Evolutionary conservation across 495 filamentous ascomycete genomes (phyloP).

Genomic region (Hyaloscypha bicolor): DNA sequence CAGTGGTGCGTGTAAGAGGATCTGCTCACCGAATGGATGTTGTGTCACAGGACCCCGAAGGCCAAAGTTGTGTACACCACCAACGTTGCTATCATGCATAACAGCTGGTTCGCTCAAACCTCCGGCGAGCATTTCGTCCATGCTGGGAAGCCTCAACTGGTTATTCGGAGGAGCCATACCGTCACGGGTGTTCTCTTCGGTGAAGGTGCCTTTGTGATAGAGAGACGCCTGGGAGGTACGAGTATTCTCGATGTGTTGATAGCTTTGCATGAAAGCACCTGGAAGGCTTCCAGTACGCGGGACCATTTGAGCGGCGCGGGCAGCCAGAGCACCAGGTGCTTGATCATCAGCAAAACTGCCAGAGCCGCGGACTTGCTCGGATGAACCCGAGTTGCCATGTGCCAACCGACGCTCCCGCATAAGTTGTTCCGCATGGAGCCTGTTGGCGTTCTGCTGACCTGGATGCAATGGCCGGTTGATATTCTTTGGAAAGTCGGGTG

Average conservation of each 20-base stretch:
- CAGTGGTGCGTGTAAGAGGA: not conserved
- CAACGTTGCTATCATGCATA: no score
- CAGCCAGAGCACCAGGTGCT: not conserved
- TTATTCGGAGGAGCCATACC: not conserved
- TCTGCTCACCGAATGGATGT: not conserved
- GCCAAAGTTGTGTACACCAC: no score
- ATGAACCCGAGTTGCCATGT: not conserved
- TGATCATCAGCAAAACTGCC: not conserved
- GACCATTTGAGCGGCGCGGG: not conserved
- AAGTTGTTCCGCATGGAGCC: not conserved
- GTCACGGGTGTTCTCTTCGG: no score
- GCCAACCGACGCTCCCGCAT: not conserved
- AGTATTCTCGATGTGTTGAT: not conserved
- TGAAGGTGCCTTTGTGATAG: not conserved
- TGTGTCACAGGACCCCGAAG: no score
- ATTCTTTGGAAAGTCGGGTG: not conserved
- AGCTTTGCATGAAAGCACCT: not conserved
- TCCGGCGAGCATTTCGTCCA: not conserved
- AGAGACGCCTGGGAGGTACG: not conserved
- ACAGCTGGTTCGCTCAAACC: no score
- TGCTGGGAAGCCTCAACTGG: not conserved
- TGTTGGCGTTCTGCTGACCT: not conserved
- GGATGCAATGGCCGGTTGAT: not conserved
- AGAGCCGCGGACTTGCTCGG: no score
- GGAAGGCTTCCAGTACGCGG: not conserved